Evolutionary conservation across 768 basidiomycete genomes (phyloP), one percentile per base, ranked within the genome.

Genomic region (Hirschioporus abietinus): DNA sequence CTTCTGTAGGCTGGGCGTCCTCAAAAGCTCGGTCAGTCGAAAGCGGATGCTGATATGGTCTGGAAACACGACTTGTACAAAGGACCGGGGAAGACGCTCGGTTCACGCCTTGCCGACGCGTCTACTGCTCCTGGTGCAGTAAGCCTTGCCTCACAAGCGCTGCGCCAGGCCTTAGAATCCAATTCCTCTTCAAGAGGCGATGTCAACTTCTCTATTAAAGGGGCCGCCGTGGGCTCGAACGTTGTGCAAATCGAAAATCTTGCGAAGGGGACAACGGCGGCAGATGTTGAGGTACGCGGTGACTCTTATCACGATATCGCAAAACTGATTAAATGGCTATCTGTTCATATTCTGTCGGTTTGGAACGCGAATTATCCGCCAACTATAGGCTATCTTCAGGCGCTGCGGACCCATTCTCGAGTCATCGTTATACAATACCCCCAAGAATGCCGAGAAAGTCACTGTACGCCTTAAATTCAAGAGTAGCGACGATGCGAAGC

Each of bases 1-100:
- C 23, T 18, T 4, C 12, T 15, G 12, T 86, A 87, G 75, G 85
- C 86, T 78, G 75, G 85, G 82, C 68, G 68, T 66, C 70, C 67
- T 72, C 64, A 86, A 75, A 80, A 78, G 68, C 86, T 25, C 12
- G 34, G 87, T 63, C 75, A 82, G 52, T 82, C 87, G 35, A 90
- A 88, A 73, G 88, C 88, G 74, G 84, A 91, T 72, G 72, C 85
- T 57, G 86, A 92, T 69, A 79, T 82, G 23, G 80, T 79, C 57
- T 92, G 90, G 90, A 81, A 88, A 57, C 90, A 92, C 71, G 90
- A 92, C 74, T 76, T 91, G 64, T 92, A 84, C 70, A 84, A 86
- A 73, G 86, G 85, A 17, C 76, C 76, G 0, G 60, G 60, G 25
- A 61, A 61, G 60, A 76, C 78, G 1, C 84, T 91, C 66, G 84